A percentile compares a stretch with the other conserved stretches of the same genome.
Evolutionary conservation across 148 eudicot species (phyloP).

Genomic region (Chenopodium album): DNA sequence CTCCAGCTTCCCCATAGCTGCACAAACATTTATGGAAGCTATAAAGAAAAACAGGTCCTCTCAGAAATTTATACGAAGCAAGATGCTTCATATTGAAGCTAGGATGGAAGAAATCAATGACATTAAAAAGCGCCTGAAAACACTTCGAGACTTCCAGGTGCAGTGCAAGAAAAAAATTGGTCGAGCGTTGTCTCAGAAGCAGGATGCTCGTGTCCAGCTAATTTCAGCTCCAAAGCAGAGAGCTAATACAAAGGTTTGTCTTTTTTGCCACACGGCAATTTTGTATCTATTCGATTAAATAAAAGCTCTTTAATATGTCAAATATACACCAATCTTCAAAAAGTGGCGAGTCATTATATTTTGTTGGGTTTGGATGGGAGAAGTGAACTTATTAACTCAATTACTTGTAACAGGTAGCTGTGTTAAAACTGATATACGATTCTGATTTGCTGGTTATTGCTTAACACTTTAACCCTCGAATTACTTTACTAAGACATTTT

Average conservation of each 20-base stretch:
- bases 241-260: conserved; percentile 49
- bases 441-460: conserved; percentile 2
- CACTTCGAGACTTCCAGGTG: conserved; percentile 58
- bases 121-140: conserved; percentile 57
- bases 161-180: conserved; percentile 56
- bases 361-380: background rate
- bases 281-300: background rate
- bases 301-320: background rate
- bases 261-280: background rate
- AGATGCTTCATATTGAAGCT: conserved; percentile 62
- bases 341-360: background rate
- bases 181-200: conserved; percentile 62
- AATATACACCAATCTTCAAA: background rate
- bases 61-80: conserved; percentile 66
- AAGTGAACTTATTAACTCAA: background rate
- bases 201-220: conserved; percentile 68
- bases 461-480: background rate
- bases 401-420: background rate
- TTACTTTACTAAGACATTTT: background rate
- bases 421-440: background rate
- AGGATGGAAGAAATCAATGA: conserved; percentile 66
- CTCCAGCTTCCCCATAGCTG: conserved; percentile 55
- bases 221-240: conserved; percentile 56
- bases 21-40: conserved; percentile 75
- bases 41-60: conserved; percentile 85